A percentile compares a stretch with the other conserved stretches of the same genome.
These are phyloP conservation scores for Eucalyptus erythrocorys DNA, from an alignment of 345 rosid species.

Conservation along the genomic window DNA sequence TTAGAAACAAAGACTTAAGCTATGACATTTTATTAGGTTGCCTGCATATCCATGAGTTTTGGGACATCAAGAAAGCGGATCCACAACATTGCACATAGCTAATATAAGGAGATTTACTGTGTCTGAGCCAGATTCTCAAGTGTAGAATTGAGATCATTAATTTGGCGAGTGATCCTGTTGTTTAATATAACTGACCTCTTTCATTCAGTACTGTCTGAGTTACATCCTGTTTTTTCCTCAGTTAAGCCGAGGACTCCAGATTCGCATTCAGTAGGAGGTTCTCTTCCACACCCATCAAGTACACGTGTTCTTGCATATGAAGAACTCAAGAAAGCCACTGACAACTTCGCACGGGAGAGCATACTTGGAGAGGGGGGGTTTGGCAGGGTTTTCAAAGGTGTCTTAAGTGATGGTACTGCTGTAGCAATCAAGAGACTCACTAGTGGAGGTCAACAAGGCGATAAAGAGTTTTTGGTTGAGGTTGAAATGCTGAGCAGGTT, in stretches of 20 bases:
- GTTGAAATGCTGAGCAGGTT: conserved; percentile 98
- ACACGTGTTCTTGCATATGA: conserved; percentile 85
- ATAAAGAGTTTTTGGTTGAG: conserved; percentile 92
- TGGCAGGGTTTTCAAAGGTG: conserved; percentile 95
- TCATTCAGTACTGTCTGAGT: neutral
- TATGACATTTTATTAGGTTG: neutral
- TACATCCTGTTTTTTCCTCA: conserved; percentile 2
- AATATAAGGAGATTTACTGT: neutral
- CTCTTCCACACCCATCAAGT: conserved; percentile 81
- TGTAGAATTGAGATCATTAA: neutral
- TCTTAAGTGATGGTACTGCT: conserved; percentile 94
- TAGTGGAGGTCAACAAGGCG: conserved; percentile 92
- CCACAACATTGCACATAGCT: neutral
- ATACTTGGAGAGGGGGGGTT: conserved; percentile 98
- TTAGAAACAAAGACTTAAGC: neutral
- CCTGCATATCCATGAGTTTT: neutral
- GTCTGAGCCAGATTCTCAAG: neutral
- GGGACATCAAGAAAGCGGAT: neutral
- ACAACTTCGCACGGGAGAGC: conserved; percentile 78
- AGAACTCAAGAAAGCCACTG: conserved; percentile 92
- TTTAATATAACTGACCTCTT: neutral
- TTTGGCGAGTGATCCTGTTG: neutral
- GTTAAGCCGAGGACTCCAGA: conserved; percentile 54
- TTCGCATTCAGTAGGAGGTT: conserved; percentile 34
- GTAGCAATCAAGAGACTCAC: conserved; percentile 96